These are phyloP conservation scores for Penicillium sp. DNA, from an alignment of 2,329 filamentous ascomycete genomes.

Conservation along the genomic window DNA sequence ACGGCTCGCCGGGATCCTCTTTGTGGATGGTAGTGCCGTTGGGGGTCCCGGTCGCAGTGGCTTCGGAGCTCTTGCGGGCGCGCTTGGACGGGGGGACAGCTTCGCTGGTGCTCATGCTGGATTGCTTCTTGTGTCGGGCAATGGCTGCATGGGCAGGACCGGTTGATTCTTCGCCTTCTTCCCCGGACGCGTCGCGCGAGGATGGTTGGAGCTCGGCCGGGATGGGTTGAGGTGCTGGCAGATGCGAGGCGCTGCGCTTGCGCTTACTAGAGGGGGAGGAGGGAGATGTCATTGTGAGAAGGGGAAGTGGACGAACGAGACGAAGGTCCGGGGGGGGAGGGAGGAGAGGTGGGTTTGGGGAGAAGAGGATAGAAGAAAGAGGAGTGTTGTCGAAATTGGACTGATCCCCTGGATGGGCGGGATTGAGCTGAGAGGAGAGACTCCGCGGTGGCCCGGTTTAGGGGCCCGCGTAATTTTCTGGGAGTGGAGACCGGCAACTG, in stretches of 20 bases:
- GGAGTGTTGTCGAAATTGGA: not conserved
- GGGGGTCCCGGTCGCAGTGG: slow-evolving; percentile 17
- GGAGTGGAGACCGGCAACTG: not conserved
- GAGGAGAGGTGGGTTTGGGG: too few species aligned
- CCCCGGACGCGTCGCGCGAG: slow-evolving; percentile 79
- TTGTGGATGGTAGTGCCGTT: slow-evolving; percentile 46
- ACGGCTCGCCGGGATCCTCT: slow-evolving; percentile 68
- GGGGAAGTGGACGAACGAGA: slow-evolving; percentile 9
- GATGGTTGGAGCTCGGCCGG: slow-evolving; percentile 67
- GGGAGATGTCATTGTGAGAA: slow-evolving; percentile 61
- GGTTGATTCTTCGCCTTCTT: slow-evolving; percentile 73
- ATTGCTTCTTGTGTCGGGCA: slow-evolving; percentile 61
- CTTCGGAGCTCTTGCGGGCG: slow-evolving; percentile 61
- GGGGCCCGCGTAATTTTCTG: slow-evolving; percentile 24
- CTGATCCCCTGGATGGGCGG: slow-evolving; percentile 1
- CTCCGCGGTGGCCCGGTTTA: slow-evolving; percentile 8
- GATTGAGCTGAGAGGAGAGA: not conserved
- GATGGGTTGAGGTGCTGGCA: slow-evolving; percentile 53
- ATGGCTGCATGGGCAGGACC: slow-evolving; percentile 45
- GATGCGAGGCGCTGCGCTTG: slow-evolving; percentile 65
- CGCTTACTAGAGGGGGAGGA: slow-evolving; percentile 68
- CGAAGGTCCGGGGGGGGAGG: not conserved
- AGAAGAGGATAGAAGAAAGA: not conserved
- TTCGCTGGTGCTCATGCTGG: slow-evolving; percentile 53
- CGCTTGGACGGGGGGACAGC: slow-evolving; percentile 71